These are phyloP conservation scores for Fonsecaea nubica DNA, from an alignment of 2,329 filamentous ascomycete genomes.

Conservation along the genomic window DNA sequence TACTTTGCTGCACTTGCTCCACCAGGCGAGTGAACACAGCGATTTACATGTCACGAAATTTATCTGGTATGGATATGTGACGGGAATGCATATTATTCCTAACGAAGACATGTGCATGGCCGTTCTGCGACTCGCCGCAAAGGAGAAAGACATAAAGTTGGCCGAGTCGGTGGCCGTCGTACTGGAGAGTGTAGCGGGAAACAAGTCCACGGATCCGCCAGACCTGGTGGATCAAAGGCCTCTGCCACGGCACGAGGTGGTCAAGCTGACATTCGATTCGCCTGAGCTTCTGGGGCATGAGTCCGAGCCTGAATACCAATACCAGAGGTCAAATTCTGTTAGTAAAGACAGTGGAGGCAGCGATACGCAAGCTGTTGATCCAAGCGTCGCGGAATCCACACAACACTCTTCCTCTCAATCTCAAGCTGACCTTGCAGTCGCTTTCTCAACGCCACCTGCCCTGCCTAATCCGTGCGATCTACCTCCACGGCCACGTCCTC, in stretches of 20 bases:
- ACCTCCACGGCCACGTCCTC: slow-evolving; percentile 12
- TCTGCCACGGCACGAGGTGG: not conserved
- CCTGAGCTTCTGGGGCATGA: slow-evolving; percentile 13
- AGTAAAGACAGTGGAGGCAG: not conserved
- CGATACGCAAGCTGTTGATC: not conserved
- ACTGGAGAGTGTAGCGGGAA: slow-evolving; percentile 27
- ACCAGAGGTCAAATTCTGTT: not conserved
- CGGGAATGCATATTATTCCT: slow-evolving; percentile 65
- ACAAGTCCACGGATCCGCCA: slow-evolving; percentile 13
- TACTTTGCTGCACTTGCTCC: slow-evolving; percentile 76
- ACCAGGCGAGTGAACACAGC: slow-evolving; percentile 69
- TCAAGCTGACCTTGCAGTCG: slow-evolving; percentile 3
- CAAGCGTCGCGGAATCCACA: not conserved
- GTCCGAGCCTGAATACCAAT: not conserved
- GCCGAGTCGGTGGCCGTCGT: slow-evolving; percentile 29
- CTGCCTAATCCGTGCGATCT: slow-evolving; percentile 3
- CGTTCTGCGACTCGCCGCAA: slow-evolving; percentile 25
- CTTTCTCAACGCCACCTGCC: slow-evolving; percentile 18
- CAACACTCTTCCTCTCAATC: not conserved
- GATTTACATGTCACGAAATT: slow-evolving; percentile 70
- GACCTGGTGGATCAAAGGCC: slow-evolving; percentile 9
- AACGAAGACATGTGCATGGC: slow-evolving; percentile 29
- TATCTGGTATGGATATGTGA: slow-evolving; percentile 74
- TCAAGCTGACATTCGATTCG: slow-evolving; percentile 17
- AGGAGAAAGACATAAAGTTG: slow-evolving; percentile 25